Conservation (phyloP, 192 early-diverging fungal genomes). For the Coemansia sp. region DNA sequence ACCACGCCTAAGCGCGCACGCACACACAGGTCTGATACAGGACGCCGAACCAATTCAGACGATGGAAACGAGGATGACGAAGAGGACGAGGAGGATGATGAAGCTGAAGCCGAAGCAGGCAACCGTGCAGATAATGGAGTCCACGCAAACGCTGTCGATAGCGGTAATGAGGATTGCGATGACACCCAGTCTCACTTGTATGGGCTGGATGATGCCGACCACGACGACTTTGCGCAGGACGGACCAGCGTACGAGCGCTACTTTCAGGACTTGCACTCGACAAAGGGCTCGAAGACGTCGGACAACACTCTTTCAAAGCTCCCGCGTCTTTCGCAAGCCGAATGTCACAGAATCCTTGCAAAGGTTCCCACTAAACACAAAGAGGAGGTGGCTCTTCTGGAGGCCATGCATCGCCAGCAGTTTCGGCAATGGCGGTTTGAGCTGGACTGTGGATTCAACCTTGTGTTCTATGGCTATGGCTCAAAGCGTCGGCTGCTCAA, state of each 20-base stretch:
- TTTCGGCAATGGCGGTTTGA: conserved; percentile 93
- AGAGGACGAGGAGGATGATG: conserved; percentile 23
- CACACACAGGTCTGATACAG: background rate
- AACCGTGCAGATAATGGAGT: background rate
- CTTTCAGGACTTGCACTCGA: conserved; percentile 70
- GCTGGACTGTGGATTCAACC: conserved; percentile 77
- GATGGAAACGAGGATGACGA: conserved; percentile 11
- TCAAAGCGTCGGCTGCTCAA: conserved; percentile 85
- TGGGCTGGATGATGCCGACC: conserved; percentile 10
- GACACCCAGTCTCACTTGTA: conserved; percentile 1
- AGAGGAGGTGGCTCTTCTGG: conserved; percentile 58
- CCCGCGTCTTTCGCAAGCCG: conserved; percentile 69
- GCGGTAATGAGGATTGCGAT: conserved; percentile 9
- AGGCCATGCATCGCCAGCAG: conserved; percentile 58
- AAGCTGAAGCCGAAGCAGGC: conserved; percentile 8
- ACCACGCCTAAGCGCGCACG: conserved; percentile 3
- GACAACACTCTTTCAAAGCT: conserved; percentile 86
- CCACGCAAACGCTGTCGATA: background rate
- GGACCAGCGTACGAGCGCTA: conserved; percentile 70
- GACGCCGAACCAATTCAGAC: background rate
- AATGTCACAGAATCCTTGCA: conserved; percentile 62
- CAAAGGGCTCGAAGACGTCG: conserved; percentile 64
- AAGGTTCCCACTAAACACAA: conserved; percentile 62
- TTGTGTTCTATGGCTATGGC: conserved; percentile 91
- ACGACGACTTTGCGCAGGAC: conserved; percentile 21